Evolutionary conservation across 1,284 basidiomycete genomes (phyloP).

Genomic region (Cutaneotrichosporon curvatum): DNA sequence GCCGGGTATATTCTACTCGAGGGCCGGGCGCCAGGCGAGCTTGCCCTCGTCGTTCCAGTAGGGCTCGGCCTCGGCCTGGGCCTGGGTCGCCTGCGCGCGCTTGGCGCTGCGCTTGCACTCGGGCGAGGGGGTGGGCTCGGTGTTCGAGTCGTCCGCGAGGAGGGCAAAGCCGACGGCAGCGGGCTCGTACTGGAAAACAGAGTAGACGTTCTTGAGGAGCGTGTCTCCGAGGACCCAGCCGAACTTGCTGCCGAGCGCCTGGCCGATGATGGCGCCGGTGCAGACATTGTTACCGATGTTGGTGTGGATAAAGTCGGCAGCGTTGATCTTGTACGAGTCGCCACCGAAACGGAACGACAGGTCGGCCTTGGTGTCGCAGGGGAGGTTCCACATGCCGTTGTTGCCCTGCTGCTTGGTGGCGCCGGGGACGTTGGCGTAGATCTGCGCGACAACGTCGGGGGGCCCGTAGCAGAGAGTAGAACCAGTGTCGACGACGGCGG

Average conservation of each 20-base stretch:
- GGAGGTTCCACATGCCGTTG: background rate
- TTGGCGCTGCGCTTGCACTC: background rate
- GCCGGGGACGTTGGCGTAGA: constrained; percentile 21
- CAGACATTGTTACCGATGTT: background rate
- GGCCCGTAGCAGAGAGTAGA: constrained; percentile 26
- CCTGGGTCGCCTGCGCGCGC: background rate
- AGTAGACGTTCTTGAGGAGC: constrained; percentile 75
- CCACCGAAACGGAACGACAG: constrained; percentile 6
- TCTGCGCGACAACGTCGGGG: constrained; percentile 9
- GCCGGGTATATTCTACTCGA: too few relatives aligned
- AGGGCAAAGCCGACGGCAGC: constrained; percentile 73
- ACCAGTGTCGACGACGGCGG: constrained; percentile 21
- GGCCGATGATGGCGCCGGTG: constrained; percentile 1
- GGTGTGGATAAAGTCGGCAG: constrained; percentile 2
- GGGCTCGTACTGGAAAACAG: constrained; percentile 68
- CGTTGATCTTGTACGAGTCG: constrained; percentile 2
- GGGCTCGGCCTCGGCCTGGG: background rate
- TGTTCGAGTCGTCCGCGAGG: constrained; percentile 10
- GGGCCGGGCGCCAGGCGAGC: background rate
- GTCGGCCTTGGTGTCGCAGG: constrained; percentile 4
- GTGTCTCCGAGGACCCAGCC: constrained; percentile 38
- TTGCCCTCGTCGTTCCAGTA: constrained; percentile 1
- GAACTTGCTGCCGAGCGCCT: constrained; percentile 1
- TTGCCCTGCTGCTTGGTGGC: background rate
- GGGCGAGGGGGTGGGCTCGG: background rate